Evolutionary conservation across 208 protist genomes (phyloP), one percentile per base, ranked within the genome.

Genomic region (Tritrichomonas musculus): DNA sequence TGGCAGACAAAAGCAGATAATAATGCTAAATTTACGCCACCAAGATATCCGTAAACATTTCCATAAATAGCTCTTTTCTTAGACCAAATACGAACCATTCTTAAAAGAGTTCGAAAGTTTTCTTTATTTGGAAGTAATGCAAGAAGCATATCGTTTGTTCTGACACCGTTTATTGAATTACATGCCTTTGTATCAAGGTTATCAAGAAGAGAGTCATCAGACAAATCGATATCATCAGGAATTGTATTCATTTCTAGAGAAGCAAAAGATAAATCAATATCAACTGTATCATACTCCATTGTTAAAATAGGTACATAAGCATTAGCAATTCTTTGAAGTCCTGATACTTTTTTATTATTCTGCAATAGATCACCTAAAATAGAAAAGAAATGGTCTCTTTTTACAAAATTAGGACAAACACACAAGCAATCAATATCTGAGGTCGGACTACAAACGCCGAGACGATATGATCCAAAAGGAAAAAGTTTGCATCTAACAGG

Each of bases 181-280:
- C 33, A 25, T 47, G 77, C 44, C 20, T 53, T 17, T 20, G 9
- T 53, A n/a, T 47, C 47, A 13, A 88, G 44, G 47, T 88, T 88
- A 9, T 88, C n/a, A 11, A 88, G 44, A 57, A 88, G 11, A 53
- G 77, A 39, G 39, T 88, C 77, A 33, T 44, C 41, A 11, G 77
- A 88, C 57, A 88, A 88, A 57, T 88, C 77, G 39, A 88, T 88
- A 57, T 88, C 77, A 57, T 39, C 47, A 57, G 77, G 20, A 39
- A 88, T 57, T 13, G 0, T 88, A 20, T 88, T 39, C 20, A 88
- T 3, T 3, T 47, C 77, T 1, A 88, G 27, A 0, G 8, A 4
- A n/a, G 77, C 77, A 57, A 88, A 88, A 57, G 77, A 88, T 41
- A 88, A 33, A 88, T 88, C 77, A 57, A 88, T 53, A 44, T 88